Evolutionary conservation across 169 alveolate species (phyloP).

Genomic region (Eimeria maxima): DNA sequence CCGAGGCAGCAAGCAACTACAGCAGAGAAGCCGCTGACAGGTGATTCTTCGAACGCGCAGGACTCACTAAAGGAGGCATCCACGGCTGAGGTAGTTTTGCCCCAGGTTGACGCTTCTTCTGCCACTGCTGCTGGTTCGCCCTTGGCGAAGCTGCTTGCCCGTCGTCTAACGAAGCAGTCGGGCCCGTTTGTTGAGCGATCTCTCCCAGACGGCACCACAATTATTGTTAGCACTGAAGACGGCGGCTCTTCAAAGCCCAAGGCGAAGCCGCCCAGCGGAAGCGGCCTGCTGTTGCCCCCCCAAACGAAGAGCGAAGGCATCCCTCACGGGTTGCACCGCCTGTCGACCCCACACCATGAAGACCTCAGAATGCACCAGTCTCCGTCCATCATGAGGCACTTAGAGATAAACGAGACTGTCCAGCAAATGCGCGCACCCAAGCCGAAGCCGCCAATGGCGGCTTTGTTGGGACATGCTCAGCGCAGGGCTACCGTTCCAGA

Average conservation of each 20-base stretch:
- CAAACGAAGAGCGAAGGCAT: not conserved
- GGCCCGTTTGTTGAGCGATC: not conserved
- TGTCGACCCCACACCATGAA: not conserved
- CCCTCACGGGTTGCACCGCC: not conserved
- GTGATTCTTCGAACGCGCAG: not conserved
- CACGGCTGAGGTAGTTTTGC: not conserved
- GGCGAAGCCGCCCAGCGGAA: slow-evolving; percentile 2
- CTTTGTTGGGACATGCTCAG: not conserved
- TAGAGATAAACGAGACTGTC: not conserved
- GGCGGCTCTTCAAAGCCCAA: not conserved
- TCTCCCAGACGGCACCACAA: slow-evolving; percentile 58
- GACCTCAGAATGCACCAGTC: not conserved
- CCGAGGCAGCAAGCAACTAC: not conserved
- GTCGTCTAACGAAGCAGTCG: not conserved
- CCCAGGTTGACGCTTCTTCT: not conserved
- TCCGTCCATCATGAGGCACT: too few species aligned
- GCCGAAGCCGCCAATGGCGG: not conserved
- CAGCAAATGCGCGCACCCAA: not conserved
- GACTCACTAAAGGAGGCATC: not conserved
- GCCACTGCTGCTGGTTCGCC: not conserved
- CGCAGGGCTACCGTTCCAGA: not conserved
- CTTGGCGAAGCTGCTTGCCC: slow-evolving; percentile 13
- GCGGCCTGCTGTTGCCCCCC: slow-evolving; percentile 35
- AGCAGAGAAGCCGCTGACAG: not conserved
- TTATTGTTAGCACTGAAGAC: slow-evolving; percentile 14